Base-by-base conservation (phyloP, 208 protist species). In the Trypanosoma melophagium region DNA sequence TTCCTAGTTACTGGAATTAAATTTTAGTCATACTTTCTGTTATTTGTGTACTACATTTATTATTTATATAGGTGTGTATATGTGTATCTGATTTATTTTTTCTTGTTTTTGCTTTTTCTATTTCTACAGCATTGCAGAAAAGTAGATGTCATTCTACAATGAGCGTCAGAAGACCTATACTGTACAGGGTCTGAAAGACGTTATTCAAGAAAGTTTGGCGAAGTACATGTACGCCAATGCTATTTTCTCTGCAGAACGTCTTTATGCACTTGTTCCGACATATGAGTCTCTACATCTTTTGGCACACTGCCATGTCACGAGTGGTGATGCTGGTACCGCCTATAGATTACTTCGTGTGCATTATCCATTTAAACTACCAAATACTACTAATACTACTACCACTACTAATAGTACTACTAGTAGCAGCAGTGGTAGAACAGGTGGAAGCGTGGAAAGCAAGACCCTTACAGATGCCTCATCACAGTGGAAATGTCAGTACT, bases 241-340 rank as follows among this genome's bases (percentile, higher is more conserved):
- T 42, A 81, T 95, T 63, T 97, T 96, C 60, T 85, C 93, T 25
- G 87, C 95, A 3, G 92, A 97, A 69, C 80, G 88, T 8, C 80
- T 98, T 24, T 85, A 83, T 62, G 84, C 93, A 56, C 35, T 89
- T 31, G 47, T 63, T 9, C 50, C 76, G 25, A 79, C 63, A 49
- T 77, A 93, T 56, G 63, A 66, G 3, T 76, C 85, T 35, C 59
- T 95, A 42, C 81, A 83, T 60, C 71, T 80, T 17, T 72, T 98
- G 25, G 93, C 95, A 3, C 71, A 86, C 45, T 91, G 85, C 58
- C 75, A 97, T 73, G 64, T 81, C 12, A 50, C 69, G 22, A 79
- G 77, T 55, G 84, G 84, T 2, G 80, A 81, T 19, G 24, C 63
- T 14, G 66, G 60, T n/a, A 92, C 85, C 19, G 85, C 86, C 24